Base-by-base conservation (phyloP, 352 stramenopile genomes). In the Pythium vanterpoolii region DNA sequence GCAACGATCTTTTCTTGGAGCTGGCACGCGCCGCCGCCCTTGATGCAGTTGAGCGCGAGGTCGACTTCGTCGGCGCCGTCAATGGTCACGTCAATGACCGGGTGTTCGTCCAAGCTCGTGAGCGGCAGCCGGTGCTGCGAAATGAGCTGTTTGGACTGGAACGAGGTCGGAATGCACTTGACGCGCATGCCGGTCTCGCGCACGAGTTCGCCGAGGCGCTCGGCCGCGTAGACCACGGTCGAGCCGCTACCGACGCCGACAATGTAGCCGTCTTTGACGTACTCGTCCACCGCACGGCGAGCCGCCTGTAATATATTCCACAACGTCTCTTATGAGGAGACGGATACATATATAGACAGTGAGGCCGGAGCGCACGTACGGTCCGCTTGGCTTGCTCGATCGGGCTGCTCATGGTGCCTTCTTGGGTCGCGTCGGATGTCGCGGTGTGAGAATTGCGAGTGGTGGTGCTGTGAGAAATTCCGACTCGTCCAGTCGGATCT, bases 41-140 rank as follows among this genome's bases (percentile, higher is more conserved):
- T 99, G 56, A 99, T 98, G 68, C 98, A 95, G 77, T 99, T 98
- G 46, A 99, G 83, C 56, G 96, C 83, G n/a, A 72, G 49, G 70
- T 99, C 97, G 49, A 99, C 97, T 70, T 99, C 95, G 76, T 99
- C 97, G 14, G 97, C 97, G 44, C 97, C 97, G 80, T 99, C 97
- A 69, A 99, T 99, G 33, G 97, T 97, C 61, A 99, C 96, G 79
- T 99, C 97, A 44, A 99, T 95, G 62, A 93, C 81, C 28, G 86
- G 80, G 52, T 79, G 68, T 56, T 88, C 78, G 61, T 93, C 85
- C 56, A 96, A 72, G 68, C 86, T 92, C 23, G 79, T 90, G 49
- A 96, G 70, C 54, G 70, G 75, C 36, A 96, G 80, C 45, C 82
- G 77, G 62, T 93, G 63, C 66, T 96, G 69, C 53, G 73, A 62